A percentile compares a stretch with the other conserved stretches of the same genome.
These are phyloP conservation scores for Setaria italica DNA, from an alignment of 202 grass and related monocot genomes.

Conservation along the genomic window DNA sequence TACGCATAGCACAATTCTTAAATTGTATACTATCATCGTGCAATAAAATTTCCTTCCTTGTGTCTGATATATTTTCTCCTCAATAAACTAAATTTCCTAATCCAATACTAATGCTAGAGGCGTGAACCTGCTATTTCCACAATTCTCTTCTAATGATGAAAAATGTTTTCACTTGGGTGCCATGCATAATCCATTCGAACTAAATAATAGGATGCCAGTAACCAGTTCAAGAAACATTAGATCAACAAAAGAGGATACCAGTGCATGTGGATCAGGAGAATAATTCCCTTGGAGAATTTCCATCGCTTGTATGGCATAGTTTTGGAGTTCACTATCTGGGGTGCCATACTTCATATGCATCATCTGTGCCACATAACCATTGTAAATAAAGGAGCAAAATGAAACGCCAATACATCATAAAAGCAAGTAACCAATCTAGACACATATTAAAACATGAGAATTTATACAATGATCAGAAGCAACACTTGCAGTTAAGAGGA, in stretches of 20 bases:
- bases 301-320: conserved; percentile 73
- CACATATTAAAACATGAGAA: neutral
- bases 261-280: conserved; percentile 78
- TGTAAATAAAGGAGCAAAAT: conserved; percentile 25
- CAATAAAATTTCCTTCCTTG: conserved; percentile 32
- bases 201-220: neutral
- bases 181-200: neutral
- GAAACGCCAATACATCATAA: conserved; percentile 19
- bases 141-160: neutral
- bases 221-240: conserved; percentile 16
- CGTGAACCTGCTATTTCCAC: neutral
- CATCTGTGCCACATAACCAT: conserved; percentile 60
- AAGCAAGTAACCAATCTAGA: conserved; percentile 3
- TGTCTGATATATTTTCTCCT: conserved; percentile 37
- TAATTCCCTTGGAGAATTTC: conserved; percentile 89
- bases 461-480: neutral
- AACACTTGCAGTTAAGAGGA: conserved; percentile 3
- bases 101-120: conserved; percentile 2
- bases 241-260: conserved; percentile 60
- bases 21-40: neutral
- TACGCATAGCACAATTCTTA: neutral
- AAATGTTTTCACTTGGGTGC: conserved; percentile 6
- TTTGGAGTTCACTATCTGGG: conserved; percentile 85
- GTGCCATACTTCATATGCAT: conserved; percentile 87
- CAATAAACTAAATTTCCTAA: conserved; percentile 37